Evolutionary conservation across 2,329 filamentous ascomycete genomes (phyloP).

Genomic region (Epichloe baconii): DNA sequence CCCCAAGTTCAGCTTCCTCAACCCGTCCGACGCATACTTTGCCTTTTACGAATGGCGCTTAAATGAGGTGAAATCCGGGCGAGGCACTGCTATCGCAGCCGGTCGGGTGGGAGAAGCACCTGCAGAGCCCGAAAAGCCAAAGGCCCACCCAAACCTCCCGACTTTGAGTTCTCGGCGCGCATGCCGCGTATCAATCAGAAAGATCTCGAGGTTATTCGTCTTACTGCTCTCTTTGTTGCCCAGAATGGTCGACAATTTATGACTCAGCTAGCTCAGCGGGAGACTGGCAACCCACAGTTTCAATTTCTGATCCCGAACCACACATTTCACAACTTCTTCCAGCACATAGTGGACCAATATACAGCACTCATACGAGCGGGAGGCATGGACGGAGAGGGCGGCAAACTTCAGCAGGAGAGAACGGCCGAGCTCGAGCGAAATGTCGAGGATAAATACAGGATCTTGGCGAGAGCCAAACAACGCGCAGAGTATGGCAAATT

Average conservation of each 20-base stretch:
- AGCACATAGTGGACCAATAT: slow-evolving; percentile 86
- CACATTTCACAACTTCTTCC: slow-evolving; percentile 92
- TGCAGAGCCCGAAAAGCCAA: slow-evolving; percentile 46
- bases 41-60: slow-evolving; percentile 86
- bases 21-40: slow-evolving; percentile 68
- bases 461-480: slow-evolving; percentile 69
- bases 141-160: slow-evolving; percentile 72
- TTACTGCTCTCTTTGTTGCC: slow-evolving; percentile 85
- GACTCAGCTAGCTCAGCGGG: slow-evolving; percentile 76
- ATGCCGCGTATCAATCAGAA: slow-evolving; percentile 97
- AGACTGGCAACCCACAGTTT: slow-evolving; percentile 86
- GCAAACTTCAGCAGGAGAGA: slow-evolving; percentile 58
- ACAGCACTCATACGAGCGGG: slow-evolving; percentile 60
- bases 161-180: slow-evolving; percentile 86
- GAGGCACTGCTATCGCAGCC: slow-evolving; percentile 65
- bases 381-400: slow-evolving; percentile 51
- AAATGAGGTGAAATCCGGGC: slow-evolving; percentile 69
- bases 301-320: slow-evolving; percentile 93
- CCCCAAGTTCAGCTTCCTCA: slow-evolving; percentile 85
- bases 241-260: slow-evolving; percentile 88
- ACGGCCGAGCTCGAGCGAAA: slow-evolving; percentile 63
- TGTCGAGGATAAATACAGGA: slow-evolving; percentile 63
- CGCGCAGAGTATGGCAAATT: slow-evolving; percentile 79
- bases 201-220: slow-evolving; percentile 60
- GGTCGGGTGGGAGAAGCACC: slow-evolving; percentile 55